Evolutionary conservation across 371 early-diverging fungal species (phyloP).

Genomic region (Mucor lusitanicus): DNA sequence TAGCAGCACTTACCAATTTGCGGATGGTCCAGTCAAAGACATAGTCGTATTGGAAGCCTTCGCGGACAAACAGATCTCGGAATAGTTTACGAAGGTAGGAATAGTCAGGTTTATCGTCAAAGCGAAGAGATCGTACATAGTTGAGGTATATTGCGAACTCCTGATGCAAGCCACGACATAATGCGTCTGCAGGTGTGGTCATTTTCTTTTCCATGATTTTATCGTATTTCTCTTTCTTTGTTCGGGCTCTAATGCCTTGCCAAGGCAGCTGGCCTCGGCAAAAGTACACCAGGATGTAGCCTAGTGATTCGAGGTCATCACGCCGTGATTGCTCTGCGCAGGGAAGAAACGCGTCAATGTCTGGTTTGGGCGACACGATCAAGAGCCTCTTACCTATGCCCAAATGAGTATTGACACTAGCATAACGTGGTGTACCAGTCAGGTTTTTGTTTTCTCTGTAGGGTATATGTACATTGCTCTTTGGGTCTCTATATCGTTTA

Average conservation of each 20-base stretch:
- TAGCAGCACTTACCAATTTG: slow-evolving; percentile 40
- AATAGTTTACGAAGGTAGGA: slow-evolving; percentile 96
- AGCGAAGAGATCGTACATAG: slow-evolving; percentile 95
- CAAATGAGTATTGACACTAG: slow-evolving; percentile 98
- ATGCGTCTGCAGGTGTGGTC: slow-evolving; percentile 93
- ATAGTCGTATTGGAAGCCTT: slow-evolving; percentile 95
- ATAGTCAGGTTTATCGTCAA: slow-evolving; percentile 99
- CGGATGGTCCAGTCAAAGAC: slow-evolving; percentile 95
- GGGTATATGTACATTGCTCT: slow-evolving; percentile 96
- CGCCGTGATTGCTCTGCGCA: slow-evolving; percentile 95
- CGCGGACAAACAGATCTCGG: slow-evolving; percentile 92
- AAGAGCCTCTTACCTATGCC: slow-evolving; percentile 79
- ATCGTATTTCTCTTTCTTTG: slow-evolving; percentile 99
- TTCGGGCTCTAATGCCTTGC: slow-evolving; percentile 99
- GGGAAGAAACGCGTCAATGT: background rate
- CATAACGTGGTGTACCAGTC: slow-evolving; percentile 99
- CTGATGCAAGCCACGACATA: slow-evolving; percentile 96
- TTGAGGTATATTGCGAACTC: slow-evolving; percentile 97
- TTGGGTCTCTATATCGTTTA: slow-evolving; percentile 97
- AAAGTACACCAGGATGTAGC: slow-evolving; percentile 99
- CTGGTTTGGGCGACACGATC: background rate
- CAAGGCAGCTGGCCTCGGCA: slow-evolving; percentile 98
- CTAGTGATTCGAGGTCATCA: slow-evolving; percentile 99
- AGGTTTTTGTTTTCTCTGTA: slow-evolving; percentile 98
- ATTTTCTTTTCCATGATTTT: slow-evolving; percentile 99